These are phyloP conservation scores for Brasenia schreberi DNA, from an alignment of 164 flowering plant species.

Conservation along the genomic window DNA sequence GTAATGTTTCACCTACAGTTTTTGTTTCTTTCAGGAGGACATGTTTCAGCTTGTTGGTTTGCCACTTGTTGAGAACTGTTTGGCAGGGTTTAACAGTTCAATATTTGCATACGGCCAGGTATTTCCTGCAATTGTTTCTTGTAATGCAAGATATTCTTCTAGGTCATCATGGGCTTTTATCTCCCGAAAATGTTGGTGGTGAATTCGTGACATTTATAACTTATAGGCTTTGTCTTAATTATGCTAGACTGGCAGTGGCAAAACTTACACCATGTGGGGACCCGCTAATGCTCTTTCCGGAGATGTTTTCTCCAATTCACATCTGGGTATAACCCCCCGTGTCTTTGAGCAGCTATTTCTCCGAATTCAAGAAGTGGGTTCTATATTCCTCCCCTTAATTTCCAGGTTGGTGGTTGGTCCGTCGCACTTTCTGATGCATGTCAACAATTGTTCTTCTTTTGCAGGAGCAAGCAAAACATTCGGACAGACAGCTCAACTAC, in stretches of 20 bases:
- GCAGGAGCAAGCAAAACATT: conserved; percentile 80
- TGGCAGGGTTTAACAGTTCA: conserved; percentile 94
- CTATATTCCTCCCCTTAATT: too few relatives aligned
- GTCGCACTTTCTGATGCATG: not conserved
- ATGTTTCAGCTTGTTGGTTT: conserved; percentile 79
- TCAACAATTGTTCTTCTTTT: conserved; percentile 2
- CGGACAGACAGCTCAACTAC: conserved; percentile 69
- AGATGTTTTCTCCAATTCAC: conserved; percentile 29
- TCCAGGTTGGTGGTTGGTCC: too few relatives aligned
- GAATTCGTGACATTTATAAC: not conserved
- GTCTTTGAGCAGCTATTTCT: conserved; percentile 70
- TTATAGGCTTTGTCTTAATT: not conserved
- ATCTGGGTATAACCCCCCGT: conserved; percentile 89
- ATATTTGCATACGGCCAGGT: conserved; percentile 99
- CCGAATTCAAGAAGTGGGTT: conserved; percentile 66
- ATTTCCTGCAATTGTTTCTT: not conserved
- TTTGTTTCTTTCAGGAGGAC: conserved; percentile 39
- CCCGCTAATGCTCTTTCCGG: conserved; percentile 78
- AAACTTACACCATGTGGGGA: conserved; percentile 97
- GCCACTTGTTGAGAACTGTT: conserved; percentile 87
- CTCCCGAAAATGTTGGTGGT: not conserved
- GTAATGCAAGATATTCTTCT: not conserved
- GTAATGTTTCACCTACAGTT: not conserved
- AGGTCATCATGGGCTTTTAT: not conserved
- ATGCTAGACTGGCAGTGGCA: conserved; percentile 89